Percentiles rank a stretch among this genome's conserved stretches.
These are phyloP conservation scores for Colletotrichum sp. DNA, from an alignment of 2,329 filamentous ascomycete genomes.

Conservation along the genomic window DNA sequence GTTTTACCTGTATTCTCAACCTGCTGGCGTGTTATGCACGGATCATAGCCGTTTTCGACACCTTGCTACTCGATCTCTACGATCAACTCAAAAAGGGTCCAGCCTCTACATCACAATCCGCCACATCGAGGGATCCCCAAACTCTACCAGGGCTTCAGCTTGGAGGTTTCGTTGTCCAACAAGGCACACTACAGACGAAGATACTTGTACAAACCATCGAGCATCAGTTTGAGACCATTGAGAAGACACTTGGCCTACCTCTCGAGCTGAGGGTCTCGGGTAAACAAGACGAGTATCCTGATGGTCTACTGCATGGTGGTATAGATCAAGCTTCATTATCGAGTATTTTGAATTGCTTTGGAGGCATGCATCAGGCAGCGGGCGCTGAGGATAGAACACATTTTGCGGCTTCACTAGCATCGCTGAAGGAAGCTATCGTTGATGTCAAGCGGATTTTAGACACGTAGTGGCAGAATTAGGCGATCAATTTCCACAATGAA, in stretches of 20 bases:
- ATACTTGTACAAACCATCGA: not conserved
- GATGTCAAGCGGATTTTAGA: not conserved
- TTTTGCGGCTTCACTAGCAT: not conserved
- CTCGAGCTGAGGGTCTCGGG: not conserved
- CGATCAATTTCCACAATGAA: not conserved
- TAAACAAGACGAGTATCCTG: not conserved
- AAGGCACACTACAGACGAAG: not conserved
- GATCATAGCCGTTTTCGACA: not conserved
- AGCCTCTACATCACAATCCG: not conserved
- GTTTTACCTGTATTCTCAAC: not conserved
- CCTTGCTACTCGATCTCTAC: not conserved
- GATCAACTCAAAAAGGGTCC: not conserved
- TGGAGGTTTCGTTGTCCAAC: not conserved
- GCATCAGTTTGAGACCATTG: not conserved
- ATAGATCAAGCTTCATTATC: not conserved
- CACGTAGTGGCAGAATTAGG: not conserved
- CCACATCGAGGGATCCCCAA: not conserved
- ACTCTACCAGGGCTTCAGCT: not conserved
- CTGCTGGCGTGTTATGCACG: not conserved
- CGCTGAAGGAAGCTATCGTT: not conserved
- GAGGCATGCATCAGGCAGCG: not conserved
- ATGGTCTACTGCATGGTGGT: not conserved
- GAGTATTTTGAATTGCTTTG: not conserved
- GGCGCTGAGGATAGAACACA: not conserved
- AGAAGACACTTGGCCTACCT: not conserved